Conservation (phyloP, 2,329 filamentous ascomycete genomes). For the Ophiostoma sp. region DNA sequence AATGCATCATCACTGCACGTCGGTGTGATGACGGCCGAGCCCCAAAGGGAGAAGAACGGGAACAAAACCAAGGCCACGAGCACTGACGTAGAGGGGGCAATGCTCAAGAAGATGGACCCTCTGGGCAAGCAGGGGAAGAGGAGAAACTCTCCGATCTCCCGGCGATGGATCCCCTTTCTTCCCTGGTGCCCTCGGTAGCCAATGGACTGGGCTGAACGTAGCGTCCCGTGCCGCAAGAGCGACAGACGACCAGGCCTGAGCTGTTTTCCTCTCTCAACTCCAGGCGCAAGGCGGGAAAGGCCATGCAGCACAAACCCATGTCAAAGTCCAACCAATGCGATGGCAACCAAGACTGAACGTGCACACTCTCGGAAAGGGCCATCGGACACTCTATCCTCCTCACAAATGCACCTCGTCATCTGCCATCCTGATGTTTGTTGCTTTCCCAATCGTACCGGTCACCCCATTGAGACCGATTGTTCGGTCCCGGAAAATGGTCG, state of each 20-base stretch:
- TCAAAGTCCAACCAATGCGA: neutral
- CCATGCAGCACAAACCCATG: slow-evolving; percentile 6
- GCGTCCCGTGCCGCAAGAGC: slow-evolving; percentile 26
- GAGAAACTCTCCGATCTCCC: slow-evolving; percentile 20
- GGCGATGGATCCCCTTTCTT: neutral
- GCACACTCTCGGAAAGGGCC: neutral
- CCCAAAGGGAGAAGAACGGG: neutral
- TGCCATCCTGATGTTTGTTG: neutral
- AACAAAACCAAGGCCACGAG: neutral
- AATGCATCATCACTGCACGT: neutral
- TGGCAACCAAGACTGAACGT: slow-evolving; percentile 13
- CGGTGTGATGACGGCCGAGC: neutral
- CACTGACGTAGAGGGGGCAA: neutral
- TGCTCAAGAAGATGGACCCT: neutral
- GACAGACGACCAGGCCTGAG: neutral
- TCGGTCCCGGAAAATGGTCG: slow-evolving; percentile 1
- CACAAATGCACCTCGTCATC: neutral
- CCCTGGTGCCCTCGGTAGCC: slow-evolving; percentile 10
- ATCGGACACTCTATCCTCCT: neutral
- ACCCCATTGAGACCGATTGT: neutral
- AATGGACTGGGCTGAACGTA: slow-evolving; percentile 20
- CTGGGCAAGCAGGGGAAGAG: neutral
- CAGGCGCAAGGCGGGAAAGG: neutral
- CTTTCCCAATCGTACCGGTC: neutral
- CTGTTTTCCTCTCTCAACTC: neutral